Evolutionary conservation across 202 grass and related monocot species (phyloP).

Genomic region (Carex arenaria): DNA sequence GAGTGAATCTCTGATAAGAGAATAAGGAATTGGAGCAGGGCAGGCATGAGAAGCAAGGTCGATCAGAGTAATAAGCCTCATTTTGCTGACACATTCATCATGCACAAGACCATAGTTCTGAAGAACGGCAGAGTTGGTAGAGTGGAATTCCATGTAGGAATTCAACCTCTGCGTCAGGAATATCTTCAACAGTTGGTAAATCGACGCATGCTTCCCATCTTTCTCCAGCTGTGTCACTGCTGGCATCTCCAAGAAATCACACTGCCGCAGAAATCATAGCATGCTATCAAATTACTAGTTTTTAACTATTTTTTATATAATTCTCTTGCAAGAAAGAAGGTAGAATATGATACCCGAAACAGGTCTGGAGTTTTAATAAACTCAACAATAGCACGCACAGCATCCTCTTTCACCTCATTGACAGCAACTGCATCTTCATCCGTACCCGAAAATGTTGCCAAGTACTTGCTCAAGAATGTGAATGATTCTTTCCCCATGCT

Average conservation of each 20-base stretch:
- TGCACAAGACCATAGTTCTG: slow-evolving; percentile 80
- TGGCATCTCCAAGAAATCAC: slow-evolving; percentile 77
- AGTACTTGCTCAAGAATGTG: slow-evolving; percentile 79
- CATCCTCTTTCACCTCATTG: slow-evolving; percentile 69
- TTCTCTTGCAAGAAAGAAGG: slow-evolving; percentile 2
- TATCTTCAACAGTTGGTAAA: slow-evolving; percentile 78
- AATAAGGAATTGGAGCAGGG: slow-evolving; percentile 65
- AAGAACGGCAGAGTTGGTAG: slow-evolving; percentile 53
- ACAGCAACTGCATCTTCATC: slow-evolving; percentile 47
- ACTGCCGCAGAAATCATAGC: slow-evolving; percentile 37
- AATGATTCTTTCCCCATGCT: slow-evolving; percentile 84
- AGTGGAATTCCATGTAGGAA: slow-evolving; percentile 75
- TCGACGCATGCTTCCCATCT: slow-evolving; percentile 56
- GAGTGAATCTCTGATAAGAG: slow-evolving; percentile 74
- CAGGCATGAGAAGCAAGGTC: slow-evolving; percentile 54
- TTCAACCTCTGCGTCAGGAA: slow-evolving; percentile 76
- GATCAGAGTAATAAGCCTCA: slow-evolving; percentile 80
- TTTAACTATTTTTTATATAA: not conserved
- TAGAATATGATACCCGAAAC: slow-evolving; percentile 54
- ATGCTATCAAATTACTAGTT: not conserved
- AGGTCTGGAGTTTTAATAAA: slow-evolving; percentile 73
- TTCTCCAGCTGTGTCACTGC: slow-evolving; percentile 81
- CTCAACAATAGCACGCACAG: slow-evolving; percentile 57
- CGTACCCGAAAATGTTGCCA: slow-evolving; percentile 55
- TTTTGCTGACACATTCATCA: slow-evolving; percentile 82